Percentiles rank a stretch among this genome's conserved stretches.
phyloP scores from a whole-genome alignment of 805 yeast species.

The Candida ascalaphidarum region DNA sequence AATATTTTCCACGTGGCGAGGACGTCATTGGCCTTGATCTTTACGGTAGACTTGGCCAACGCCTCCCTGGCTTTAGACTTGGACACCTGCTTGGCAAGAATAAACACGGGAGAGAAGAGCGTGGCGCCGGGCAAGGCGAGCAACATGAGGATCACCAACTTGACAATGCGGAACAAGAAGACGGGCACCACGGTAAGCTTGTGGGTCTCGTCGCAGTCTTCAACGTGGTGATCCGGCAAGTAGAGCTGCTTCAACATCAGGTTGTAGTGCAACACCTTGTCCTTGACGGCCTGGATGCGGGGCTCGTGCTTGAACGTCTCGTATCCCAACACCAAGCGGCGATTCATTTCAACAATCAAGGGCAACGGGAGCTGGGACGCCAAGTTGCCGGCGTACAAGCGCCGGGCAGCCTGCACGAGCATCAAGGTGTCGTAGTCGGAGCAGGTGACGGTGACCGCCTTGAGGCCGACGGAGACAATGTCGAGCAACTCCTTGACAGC shows the following conservation, averaged over 20 bases:
- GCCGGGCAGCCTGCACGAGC: constrained; percentile 85
- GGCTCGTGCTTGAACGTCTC: constrained; percentile 66
- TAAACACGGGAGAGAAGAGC: constrained; percentile 81
- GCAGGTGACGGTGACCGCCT: constrained; percentile 80
- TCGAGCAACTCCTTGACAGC: constrained; percentile 70
- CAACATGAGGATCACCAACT: constrained; percentile 46
- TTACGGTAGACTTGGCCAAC: constrained; percentile 78
- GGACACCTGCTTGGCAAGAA: constrained; percentile 69
- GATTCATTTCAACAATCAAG: constrained; percentile 81
- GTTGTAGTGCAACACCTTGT: constrained; percentile 65
- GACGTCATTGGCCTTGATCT: constrained; percentile 87
- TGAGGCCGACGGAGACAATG: constrained; percentile 61
- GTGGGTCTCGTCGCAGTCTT: constrained; percentile 44
- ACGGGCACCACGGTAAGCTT: constrained; percentile 42
- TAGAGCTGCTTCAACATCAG: constrained; percentile 39
- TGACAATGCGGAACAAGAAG: constrained; percentile 47
- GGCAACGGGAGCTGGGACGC: constrained; percentile 69
- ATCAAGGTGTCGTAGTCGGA: constrained; percentile 84
- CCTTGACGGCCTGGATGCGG: constrained; percentile 48
- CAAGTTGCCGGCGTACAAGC: constrained; percentile 74
- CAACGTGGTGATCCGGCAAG: constrained; percentile 54
- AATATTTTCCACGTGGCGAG: constrained; percentile 96
- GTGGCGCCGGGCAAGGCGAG: constrained; percentile 84
- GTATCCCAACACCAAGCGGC: constrained; percentile 80
- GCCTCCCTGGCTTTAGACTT: constrained; percentile 68